phyloP scores from a whole-genome alignment of 1,284 basidiomycete species.

The Filobasidium uniguttulatum region DNA sequence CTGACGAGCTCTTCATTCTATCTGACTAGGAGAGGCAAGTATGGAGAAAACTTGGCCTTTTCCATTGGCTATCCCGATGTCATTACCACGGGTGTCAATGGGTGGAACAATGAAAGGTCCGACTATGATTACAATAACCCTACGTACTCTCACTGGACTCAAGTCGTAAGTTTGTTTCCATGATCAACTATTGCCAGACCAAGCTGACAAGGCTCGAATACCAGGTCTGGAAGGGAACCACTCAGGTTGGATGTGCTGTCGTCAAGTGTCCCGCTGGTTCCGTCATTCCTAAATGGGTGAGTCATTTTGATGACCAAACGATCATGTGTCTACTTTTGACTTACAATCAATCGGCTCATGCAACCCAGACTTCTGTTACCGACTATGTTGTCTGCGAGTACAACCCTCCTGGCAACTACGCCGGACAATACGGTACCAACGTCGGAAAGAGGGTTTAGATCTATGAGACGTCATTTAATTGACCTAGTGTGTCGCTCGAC shows the following conservation, averaged over 20 bases:
- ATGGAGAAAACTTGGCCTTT: background rate
- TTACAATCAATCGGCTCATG: no score
- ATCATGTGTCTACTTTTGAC: no score
- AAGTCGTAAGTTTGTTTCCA: slow-evolving; percentile 13
- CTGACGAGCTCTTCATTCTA: no score
- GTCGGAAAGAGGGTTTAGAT: slow-evolving; percentile 1
- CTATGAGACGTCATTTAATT: no score
- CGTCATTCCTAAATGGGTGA: no score
- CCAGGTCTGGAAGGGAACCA: slow-evolving; percentile 30
- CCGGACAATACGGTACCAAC: slow-evolving; percentile 5
- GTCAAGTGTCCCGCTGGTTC: slow-evolving; percentile 18
- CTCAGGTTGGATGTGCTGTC: slow-evolving; percentile 26
- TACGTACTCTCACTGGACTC: slow-evolving; percentile 26
- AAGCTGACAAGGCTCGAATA: background rate
- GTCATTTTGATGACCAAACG: no score
- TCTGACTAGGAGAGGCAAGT: no score
- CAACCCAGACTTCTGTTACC: background rate
- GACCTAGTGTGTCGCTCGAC: no score
- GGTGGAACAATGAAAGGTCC: slow-evolving; percentile 27
- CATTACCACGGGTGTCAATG: slow-evolving; percentile 19
- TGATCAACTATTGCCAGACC: no score
- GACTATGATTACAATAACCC: slow-evolving; percentile 21
- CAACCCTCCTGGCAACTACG: slow-evolving; percentile 6
- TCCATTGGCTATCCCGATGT: slow-evolving; percentile 8
- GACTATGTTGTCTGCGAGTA: slow-evolving; percentile 10